These are phyloP conservation scores for Fusarium gaditjirri DNA, from an alignment of 2,329 filamentous ascomycete species.

Conservation along the genomic window DNA sequence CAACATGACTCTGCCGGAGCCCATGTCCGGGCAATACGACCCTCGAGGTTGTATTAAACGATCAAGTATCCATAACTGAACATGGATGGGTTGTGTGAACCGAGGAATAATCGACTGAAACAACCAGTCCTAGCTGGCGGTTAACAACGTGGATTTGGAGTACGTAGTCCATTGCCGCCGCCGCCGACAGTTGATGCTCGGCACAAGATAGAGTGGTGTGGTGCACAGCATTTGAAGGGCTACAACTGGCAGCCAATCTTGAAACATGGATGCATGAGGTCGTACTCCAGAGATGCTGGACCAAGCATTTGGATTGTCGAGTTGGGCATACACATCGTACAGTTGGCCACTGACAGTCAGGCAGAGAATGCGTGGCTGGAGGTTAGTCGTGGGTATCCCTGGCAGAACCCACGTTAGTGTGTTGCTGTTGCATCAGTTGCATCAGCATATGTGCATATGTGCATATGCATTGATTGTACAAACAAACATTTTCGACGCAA, in stretches of 20 bases:
- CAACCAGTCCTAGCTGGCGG: constrained; percentile 3
- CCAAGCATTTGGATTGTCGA: constrained; percentile 13
- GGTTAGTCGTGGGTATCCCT: constrained; percentile 23
- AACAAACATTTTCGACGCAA: constrained; percentile 22
- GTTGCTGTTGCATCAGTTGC: constrained; percentile 38
- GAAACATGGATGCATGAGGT: constrained; percentile 21
- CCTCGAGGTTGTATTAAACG: constrained; percentile 12
- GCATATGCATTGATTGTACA: constrained; percentile 29
- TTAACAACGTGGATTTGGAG: background rate
- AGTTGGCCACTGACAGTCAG: background rate
- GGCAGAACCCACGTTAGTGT: constrained; percentile 15
- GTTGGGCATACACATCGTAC: constrained; percentile 22
- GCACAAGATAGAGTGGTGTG: constrained; percentile 1
- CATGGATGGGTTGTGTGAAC: constrained; percentile 1
- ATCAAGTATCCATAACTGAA: background rate
- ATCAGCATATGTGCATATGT: constrained; percentile 32
- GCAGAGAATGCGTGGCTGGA: constrained; percentile 24
- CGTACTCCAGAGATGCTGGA: constrained; percentile 17
- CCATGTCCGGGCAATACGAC: constrained; percentile 16
- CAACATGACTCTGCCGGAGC: constrained; percentile 25
- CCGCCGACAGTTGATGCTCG: background rate
- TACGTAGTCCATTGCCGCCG: background rate
- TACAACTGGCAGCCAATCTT: constrained; percentile 2
- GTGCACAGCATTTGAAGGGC: constrained; percentile 3
- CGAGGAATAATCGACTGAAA: constrained; percentile 26